Base-by-base conservation (phyloP, 768 basidiomycete species). In the Hygrophorus pudorinus region DNA sequence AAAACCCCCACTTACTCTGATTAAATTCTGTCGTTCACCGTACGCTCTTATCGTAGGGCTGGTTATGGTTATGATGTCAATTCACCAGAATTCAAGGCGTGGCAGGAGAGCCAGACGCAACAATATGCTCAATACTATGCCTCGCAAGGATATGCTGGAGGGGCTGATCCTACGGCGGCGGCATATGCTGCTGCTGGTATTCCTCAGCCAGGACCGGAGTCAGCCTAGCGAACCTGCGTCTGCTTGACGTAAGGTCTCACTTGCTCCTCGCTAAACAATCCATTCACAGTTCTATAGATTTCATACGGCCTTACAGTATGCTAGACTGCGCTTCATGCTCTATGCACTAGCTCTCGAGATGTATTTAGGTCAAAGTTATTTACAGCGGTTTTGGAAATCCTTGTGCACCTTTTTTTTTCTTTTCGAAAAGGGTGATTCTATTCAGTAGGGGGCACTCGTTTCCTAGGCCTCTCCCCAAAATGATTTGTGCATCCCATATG, bases 31-130 rank as follows among this genome's bases (percentile, higher is more conserved):
- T 27, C 40, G 20, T 30, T 44, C 45, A 31, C 46, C 3, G 24
- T 24, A 24, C n/a, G n/a, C n/a, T 24, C 24, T 24, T 42, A 28
- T 12, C 17, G n/a, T 49, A 87, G 85, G 86, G 81, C 86, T 48
- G 79, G 81, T 4, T 87, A 85, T 55, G 86, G 86, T 10, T 89
- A 88, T 59, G 87, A 90, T 53, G 81, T 88, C 47, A 89, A 88
- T 56, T 84, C 86, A 3, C 56, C 72, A 1, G 75, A 87, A 53
- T 88, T 88, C 60, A 87, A 85, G 59, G 76, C 83, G 53, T 87
- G 86, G 86, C 78, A 77, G 30, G 76, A 80, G 10, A 76, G 76
- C 49, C 81, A 85, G 51, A 79, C 82, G 53, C 71, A 76, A 49
- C 79, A 81, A 54, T 86, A 88, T 53, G 71, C 70, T 11, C 79